Percentiles rank a stretch among this genome's conserved stretches.
phyloP scores from a whole-genome alignment of 2,329 filamentous ascomycete genomes.

The Shiraia sp. region DNA sequence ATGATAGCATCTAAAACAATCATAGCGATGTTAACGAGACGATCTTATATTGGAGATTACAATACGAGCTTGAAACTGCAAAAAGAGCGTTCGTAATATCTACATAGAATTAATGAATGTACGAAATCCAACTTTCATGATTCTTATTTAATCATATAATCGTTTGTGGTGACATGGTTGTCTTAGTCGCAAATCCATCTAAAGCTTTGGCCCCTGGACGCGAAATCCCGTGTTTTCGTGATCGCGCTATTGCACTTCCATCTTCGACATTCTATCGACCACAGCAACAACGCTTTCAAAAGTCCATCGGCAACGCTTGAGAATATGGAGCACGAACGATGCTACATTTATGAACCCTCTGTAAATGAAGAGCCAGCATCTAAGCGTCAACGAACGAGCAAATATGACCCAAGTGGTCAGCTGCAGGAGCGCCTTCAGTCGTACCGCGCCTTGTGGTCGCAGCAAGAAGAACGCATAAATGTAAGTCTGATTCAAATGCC shows the following conservation, averaged over 20 bases:
- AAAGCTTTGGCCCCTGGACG: not conserved
- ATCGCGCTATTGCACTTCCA: slow-evolving; percentile 3
- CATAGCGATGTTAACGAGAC: too few relatives aligned
- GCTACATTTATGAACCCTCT: slow-evolving; percentile 50
- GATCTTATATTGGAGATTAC: too few relatives aligned
- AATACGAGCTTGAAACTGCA: too few relatives aligned
- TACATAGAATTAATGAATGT: too few relatives aligned
- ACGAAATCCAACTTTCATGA: too few relatives aligned
- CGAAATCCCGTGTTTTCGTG: slow-evolving; percentile 11
- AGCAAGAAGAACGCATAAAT: slow-evolving; percentile 66
- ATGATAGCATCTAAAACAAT: too few relatives aligned
- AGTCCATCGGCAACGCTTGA: too few relatives aligned
- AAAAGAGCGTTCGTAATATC: too few relatives aligned
- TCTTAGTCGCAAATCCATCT: not conserved
- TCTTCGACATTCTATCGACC: slow-evolving; percentile 1
- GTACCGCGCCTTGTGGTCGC: slow-evolving; percentile 67
- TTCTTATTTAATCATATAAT: too few relatives aligned
- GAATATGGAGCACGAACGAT: slow-evolving; percentile 54
- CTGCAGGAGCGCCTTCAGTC: slow-evolving; percentile 58
- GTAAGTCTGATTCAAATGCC: slow-evolving; percentile 35
- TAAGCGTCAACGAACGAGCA: slow-evolving; percentile 48
- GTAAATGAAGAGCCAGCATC: slow-evolving; percentile 40
- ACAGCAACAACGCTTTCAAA: not conserved
- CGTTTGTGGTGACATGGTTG: not conserved
- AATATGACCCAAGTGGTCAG: slow-evolving; percentile 22